Conservation (phyloP, 805 yeast genomes). For the Allodekkera sacchari region DNA sequence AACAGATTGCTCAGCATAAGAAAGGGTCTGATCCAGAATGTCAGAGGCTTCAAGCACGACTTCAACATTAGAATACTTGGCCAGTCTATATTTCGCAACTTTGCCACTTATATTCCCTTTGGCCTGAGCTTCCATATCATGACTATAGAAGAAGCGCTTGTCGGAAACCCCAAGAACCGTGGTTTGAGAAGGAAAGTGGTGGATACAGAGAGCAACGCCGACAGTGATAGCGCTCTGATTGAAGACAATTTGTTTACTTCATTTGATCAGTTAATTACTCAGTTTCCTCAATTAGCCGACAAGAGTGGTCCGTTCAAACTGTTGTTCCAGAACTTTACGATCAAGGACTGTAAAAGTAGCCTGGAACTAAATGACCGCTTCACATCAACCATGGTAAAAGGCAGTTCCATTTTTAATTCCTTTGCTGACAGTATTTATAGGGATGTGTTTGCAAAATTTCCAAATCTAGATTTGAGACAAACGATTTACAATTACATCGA, state of each 20-base stretch:
- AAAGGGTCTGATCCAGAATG: conserved; percentile 46
- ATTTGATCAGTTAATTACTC: conserved; percentile 31
- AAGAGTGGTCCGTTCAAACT: conserved; percentile 31
- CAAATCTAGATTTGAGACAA: conserved; percentile 34
- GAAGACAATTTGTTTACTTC: conserved; percentile 4
- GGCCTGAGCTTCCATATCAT: conserved; percentile 50
- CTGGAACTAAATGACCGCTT: conserved; percentile 22
- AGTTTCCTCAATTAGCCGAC: conserved; percentile 30
- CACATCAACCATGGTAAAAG: conserved; percentile 22
- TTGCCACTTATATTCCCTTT: conserved; percentile 51
- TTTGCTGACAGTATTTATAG: conserved; percentile 22
- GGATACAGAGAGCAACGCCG: conserved; percentile 6
- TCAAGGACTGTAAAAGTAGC: conserved; percentile 19
- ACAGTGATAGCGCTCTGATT: not conserved
- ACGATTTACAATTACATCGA: conserved; percentile 69
- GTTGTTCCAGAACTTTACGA: conserved; percentile 31
- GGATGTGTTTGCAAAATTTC: conserved; percentile 16
- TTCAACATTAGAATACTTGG: conserved; percentile 34
- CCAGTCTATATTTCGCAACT: conserved; percentile 42
- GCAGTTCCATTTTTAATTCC: conserved; percentile 26
- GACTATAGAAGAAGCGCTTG: conserved; percentile 47
- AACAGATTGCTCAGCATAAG: conserved; percentile 48
- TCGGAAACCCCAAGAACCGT: conserved; percentile 30
- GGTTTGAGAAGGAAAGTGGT: conserved; percentile 5
- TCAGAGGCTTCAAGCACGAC: conserved; percentile 47